A percentile compares a stretch with the other conserved stretches of the same genome.
These are phyloP conservation scores for Neocallimastix lanati DNA, from an alignment of 192 early-diverging fungal species.

Conservation along the genomic window DNA sequence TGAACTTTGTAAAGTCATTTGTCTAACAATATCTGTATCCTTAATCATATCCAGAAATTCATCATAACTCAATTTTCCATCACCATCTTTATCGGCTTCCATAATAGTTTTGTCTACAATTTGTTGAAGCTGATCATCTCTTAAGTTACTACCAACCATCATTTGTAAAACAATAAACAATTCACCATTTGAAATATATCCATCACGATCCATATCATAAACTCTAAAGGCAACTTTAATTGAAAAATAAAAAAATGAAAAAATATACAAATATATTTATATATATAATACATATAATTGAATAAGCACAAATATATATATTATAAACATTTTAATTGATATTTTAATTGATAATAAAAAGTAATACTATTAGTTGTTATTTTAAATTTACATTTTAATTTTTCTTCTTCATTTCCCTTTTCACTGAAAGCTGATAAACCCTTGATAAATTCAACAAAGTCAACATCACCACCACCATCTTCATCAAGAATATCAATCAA, in stretches of 20 bases:
- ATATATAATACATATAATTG: too few relatives aligned
- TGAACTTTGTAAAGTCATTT: constrained; percentile 60
- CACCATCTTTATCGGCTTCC: constrained; percentile 87
- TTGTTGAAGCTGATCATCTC: constrained; percentile 92
- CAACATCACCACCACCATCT: constrained; percentile 95
- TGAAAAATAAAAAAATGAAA: too few relatives aligned
- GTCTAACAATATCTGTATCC: constrained; percentile 82
- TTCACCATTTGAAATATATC: constrained; percentile 97
- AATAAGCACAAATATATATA: too few relatives aligned
- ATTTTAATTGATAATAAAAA: too few relatives aligned
- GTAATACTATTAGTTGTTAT: too few relatives aligned
- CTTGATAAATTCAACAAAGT: constrained; percentile 96
- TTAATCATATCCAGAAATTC: constrained; percentile 94
- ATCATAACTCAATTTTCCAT: constrained; percentile 91
- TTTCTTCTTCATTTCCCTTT: constrained; percentile 86
- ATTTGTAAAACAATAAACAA: constrained; percentile 95
- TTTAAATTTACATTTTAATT: constrained; percentile 62
- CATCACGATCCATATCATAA: constrained; percentile 98
- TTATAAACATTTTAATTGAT: too few relatives aligned
- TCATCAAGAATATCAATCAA: constrained; percentile 94
- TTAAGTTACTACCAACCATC: constrained; percentile 98
- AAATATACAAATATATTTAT: too few relatives aligned
- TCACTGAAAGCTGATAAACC: constrained; percentile 86
- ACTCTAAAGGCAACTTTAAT: constrained; percentile 94
- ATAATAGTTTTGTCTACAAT: constrained; percentile 99